Evolutionary conservation across 768 basidiomycete genomes (phyloP), one percentile per base, ranked within the genome.

Genomic region (Zangia roseola): DNA sequence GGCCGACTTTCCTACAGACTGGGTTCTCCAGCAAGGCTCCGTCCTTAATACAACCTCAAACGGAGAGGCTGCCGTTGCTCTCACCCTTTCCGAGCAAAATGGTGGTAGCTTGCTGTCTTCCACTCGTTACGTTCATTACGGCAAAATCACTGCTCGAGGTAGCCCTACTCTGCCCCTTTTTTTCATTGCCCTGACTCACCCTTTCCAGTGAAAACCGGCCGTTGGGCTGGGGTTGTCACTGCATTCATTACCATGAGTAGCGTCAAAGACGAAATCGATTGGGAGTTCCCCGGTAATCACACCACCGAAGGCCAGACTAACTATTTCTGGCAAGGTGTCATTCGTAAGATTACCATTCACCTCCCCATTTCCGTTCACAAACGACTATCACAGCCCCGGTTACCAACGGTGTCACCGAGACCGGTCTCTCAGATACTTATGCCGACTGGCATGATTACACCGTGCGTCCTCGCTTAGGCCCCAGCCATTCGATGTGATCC

Each of bases 241-340:
- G 91, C 91, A 9, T 88, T 87, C 69, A 88, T 91, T 59, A 86
- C 84, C 6, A 92, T 92, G 91, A 82, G 80, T 57, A 80, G 85
- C 55, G 76, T 91, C 58, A 90, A 88, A 63, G 87, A 90, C 60
- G 90, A 91, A 63, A 88, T 92, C 43, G 89, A 92, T 55, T 91
- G 90, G 88, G 88, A 91, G 63, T 91, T 84, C 59, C 85, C 88
- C 46, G 87, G 88, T 6, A 71, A 71, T 39, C 59, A 68, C 17
- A 84, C 81, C 3, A 79, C 78, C 2, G 61, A 82, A 46, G 91
- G 75, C 9, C 91, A 94, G 69, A 84, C 81, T 33, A 93, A 93
- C 62, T 86, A 72, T 58, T 91, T 88, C 71, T 91, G 86, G 86
- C 80, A 87, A 62, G 84, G 84, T 24, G 45, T 74, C 45, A 78